Evolutionary conservation across 1,284 basidiomycete genomes (phyloP).

Genomic region (Leccinum pallidistipes): DNA sequence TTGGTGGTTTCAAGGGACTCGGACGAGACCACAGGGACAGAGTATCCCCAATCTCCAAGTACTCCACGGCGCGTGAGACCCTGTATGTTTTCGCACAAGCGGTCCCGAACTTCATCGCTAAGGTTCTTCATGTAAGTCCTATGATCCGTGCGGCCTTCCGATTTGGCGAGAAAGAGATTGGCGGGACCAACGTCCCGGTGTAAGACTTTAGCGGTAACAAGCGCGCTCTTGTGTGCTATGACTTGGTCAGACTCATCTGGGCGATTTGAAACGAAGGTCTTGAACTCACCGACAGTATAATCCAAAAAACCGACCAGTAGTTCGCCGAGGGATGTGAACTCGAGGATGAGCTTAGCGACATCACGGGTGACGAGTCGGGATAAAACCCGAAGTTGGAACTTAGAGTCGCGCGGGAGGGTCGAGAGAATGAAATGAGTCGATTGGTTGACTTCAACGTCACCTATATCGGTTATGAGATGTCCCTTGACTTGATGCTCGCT

Average conservation of each 20-base stretch:
- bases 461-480: not conserved
- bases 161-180: not conserved
- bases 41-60: not conserved
- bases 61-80: not conserved
- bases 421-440: not conserved
- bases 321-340: not conserved
- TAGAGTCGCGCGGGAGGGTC: not conserved
- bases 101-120: not conserved
- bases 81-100: not conserved
- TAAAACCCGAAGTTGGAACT: not conserved
- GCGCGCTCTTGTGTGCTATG: not conserved
- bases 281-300: not conserved
- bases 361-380: not conserved
- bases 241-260: not conserved
- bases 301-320: not conserved
- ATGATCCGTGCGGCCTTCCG: not conserved
- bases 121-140: not conserved
- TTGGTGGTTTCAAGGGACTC: not conserved
- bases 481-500: not conserved
- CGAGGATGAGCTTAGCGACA: not conserved
- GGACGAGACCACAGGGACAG: not conserved
- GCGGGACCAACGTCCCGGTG: not conserved
- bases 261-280: not conserved
- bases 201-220: not conserved
- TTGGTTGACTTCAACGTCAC: not conserved